Evolutionary conservation across 1,139 yeast species (phyloP).

Genomic region (Taiozyma sp.): DNA sequence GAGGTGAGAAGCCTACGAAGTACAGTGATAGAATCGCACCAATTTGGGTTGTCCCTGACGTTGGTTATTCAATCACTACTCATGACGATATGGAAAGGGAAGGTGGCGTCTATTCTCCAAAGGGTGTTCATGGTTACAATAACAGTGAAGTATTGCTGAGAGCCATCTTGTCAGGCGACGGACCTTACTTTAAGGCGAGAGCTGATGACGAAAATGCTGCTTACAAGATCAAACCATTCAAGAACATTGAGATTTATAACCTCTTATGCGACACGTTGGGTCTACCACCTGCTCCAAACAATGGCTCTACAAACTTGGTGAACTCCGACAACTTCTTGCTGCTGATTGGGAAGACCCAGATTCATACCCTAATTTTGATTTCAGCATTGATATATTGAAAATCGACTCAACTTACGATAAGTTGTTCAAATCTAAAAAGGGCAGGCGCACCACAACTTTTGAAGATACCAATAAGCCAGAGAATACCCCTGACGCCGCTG

Average conservation of each 20-base stretch:
- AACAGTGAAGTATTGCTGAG: slow-evolving; percentile 76
- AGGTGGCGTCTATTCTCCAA: slow-evolving; percentile 48
- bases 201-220: slow-evolving; percentile 17
- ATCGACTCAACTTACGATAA: slow-evolving; percentile 49
- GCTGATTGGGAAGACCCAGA: slow-evolving; percentile 48
- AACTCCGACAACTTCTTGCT: slow-evolving; percentile 31
- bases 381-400: slow-evolving; percentile 37
- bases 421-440: slow-evolving; percentile 10
- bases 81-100: slow-evolving; percentile 47
- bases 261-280: slow-evolving; percentile 65
- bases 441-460: slow-evolving; percentile 12
- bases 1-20: slow-evolving; percentile 36
- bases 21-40: slow-evolving; percentile 71
- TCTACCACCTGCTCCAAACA: slow-evolving; percentile 50
- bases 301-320: slow-evolving; percentile 41
- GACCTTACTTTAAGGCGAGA: slow-evolving; percentile 60
- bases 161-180: slow-evolving; percentile 71
- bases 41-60: slow-evolving; percentile 75
- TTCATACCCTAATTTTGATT: slow-evolving; percentile 54
- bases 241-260: slow-evolving; percentile 68
- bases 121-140: slow-evolving; percentile 83
- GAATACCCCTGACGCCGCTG: slow-evolving; percentile 4
- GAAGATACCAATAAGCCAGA: not conserved
- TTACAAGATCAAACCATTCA: slow-evolving; percentile 51
- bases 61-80: slow-evolving; percentile 76